These are phyloP conservation scores for Endocarpon pusillum DNA, from an alignment of 495 filamentous ascomycete species.

Conservation along the genomic window DNA sequence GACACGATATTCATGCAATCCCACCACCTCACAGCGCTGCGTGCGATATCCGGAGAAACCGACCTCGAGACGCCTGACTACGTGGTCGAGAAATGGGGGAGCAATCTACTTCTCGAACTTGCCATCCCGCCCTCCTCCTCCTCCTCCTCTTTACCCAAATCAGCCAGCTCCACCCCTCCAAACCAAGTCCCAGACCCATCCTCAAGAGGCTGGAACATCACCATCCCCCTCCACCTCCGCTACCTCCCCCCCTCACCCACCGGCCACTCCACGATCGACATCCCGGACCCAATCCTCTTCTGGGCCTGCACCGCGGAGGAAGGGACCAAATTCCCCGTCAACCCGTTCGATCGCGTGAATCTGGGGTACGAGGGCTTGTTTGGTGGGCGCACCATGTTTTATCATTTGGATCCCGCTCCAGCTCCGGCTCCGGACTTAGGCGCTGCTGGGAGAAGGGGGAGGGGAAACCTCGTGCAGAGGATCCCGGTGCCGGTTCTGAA, in stretches of 20 bases:
- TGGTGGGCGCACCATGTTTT: conserved; percentile 64
- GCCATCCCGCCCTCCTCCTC: conserved; percentile 24
- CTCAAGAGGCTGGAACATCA: conserved; percentile 43
- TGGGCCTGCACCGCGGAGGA: conserved; percentile 77
- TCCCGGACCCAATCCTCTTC: conserved; percentile 73
- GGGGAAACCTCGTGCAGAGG: conserved; percentile 33
- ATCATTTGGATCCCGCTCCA: conserved; percentile 52
- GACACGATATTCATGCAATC: conserved; percentile 50
- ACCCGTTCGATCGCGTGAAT: conserved; percentile 70
- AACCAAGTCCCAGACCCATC: conserved; percentile 4
- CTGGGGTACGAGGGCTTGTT: conserved; percentile 83
- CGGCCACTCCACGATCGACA: conserved; percentile 25
- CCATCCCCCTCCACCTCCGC: conserved; percentile 74
- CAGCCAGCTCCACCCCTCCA: not conserved
- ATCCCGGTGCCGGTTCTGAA: conserved; percentile 60
- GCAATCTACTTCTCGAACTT: conserved; percentile 60
- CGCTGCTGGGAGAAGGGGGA: conserved; percentile 4
- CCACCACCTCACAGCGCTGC: conserved; percentile 54
- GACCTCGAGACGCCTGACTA: conserved; percentile 91
- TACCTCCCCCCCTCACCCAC: conserved; percentile 47
- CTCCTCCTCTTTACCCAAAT: too few species aligned
- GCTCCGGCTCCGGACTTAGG: too few species aligned
- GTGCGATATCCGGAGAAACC: conserved; percentile 55
- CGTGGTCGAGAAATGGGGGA: conserved; percentile 62
- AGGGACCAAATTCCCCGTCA: conserved; percentile 53